phyloP scores from a whole-genome alignment of 2,329 filamentous ascomycete species.

The Nemania diffusa region DNA sequence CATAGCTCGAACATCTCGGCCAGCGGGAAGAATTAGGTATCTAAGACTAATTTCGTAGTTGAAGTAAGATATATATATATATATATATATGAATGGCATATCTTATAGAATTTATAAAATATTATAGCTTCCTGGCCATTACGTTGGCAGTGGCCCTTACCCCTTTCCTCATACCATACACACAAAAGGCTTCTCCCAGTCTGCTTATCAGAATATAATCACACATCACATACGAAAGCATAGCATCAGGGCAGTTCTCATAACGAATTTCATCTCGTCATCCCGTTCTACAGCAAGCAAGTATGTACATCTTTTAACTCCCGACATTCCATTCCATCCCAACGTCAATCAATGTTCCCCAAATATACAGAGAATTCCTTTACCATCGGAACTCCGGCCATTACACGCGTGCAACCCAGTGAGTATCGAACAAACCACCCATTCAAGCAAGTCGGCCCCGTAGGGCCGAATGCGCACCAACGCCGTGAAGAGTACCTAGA shows the following conservation, averaged over 20 bases:
- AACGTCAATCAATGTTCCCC: not conserved
- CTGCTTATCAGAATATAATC: not conserved
- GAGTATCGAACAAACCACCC: constrained; percentile 3
- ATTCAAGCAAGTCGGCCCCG: not conserved
- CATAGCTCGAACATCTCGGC: no score
- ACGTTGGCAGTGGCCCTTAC: no score
- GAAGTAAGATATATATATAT: no score
- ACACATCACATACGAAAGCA: not conserved
- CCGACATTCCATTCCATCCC: constrained; percentile 4
- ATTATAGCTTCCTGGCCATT: no score
- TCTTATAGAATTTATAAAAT: no score
- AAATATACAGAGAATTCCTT: not conserved
- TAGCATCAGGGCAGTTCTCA: not conserved
- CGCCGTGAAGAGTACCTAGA: constrained; percentile 11
- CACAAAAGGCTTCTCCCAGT: not conserved
- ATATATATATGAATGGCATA: no score
- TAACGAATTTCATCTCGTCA: constrained; percentile 6
- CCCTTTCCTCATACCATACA: not conserved
- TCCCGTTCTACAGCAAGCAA: not conserved
- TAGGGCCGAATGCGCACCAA: constrained; percentile 12
- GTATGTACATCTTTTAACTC: constrained; percentile 2
- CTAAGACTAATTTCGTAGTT: no score
- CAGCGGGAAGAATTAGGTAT: no score
- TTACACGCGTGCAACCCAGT: constrained; percentile 11
- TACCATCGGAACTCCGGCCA: constrained; percentile 2